Evolutionary conservation across 148 eudicot species (phyloP), one percentile per base, ranked within the genome.

Genomic region (Arctostaphylos glauca): DNA sequence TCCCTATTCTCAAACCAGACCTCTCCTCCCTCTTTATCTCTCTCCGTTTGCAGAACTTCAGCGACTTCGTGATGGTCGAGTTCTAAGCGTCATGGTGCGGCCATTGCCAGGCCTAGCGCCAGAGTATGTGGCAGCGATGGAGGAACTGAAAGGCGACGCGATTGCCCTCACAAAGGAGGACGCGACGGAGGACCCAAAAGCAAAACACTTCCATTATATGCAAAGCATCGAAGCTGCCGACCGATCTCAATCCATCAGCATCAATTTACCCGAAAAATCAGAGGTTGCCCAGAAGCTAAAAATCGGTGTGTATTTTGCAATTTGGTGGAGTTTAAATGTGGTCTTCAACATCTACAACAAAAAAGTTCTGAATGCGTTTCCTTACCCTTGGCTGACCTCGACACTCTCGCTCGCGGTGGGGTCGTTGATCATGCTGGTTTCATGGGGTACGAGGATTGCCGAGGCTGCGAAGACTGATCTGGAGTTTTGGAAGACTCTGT

Each of bases 301-400:
- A 80, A 90, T 92, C 53, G 88, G 93, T 4, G 56, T 89, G 5
- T 92, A 92, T 74, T 92, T 92, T 67, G 94, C 93, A 25, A 88
- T 89, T 13, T 92, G 94, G 94, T 92, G 94, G 94, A 91, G 90
- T 81, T 84, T 92, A 80, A 92, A 92, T 87, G 94, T 92, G 49
- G 91, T 92, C 5, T 92, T 90, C 54, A 92, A 92, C 81, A 92
- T 92, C 41, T 92, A 92, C 41, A 92, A 92, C 75, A 92, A 92
- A 86, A 92, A 92, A 79, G 94, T 92, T n/a, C 80, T 92, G 86
- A 92, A 92, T 89, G 94, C 90, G 21, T 92, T 92, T 80, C 94
- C 94, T 59, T 92, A 87, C 58, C 94, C 94, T 56, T 92, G 94
- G 94, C 86, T 92, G 3, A 90, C 93, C 7, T 92, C 94, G 0